Evolutionary conservation across 1,284 basidiomycete species (phyloP), one percentile per base, ranked within the genome.

Genomic region (Mycosarcoma mackinlayi): DNA sequence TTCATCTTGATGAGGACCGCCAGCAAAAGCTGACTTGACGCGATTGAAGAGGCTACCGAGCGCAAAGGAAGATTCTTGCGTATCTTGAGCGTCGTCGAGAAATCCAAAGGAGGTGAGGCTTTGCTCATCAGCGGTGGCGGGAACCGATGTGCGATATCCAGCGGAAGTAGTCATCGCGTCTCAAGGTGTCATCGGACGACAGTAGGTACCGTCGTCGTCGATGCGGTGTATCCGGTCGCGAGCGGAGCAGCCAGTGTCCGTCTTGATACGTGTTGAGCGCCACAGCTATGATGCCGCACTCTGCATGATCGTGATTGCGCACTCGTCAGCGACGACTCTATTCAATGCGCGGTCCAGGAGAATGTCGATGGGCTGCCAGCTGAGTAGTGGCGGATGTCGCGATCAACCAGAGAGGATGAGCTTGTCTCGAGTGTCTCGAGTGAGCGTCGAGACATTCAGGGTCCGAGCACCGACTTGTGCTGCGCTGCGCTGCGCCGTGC

Each of bases 61-160:
- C 3, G 71, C 75, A 37, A 77, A 79, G 5, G 68, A 42, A 10
- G 66, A 54, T 18, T 79, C 64, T 2, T 62, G 61, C 11, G 56
- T 45, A 23, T 79, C 73, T 16, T 76, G 72, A 3, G 55, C 52
- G 27, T 80, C 77, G 40, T 74, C 49, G 10, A 81, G 69, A 25
- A 81, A 76, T 23, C 73, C 73, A 28, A 81, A 80, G 14, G 79
- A 75, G 30, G 65, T 73, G 39, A 73, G 34, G 14, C 64, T 59
- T 7, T 57, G 50, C 23, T 49, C 54, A 13, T 33, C 33, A 18
- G 45, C 25, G 6, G 42, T 11, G 16, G 24, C n/a, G 10, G 46
- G 25, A 11, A 19, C 9, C 8, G 53, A 24, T 8, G 56, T 6
- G 28, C 42, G 37, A 40, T 52, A 39, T 27, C 19, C 57, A 14